Conservation (phyloP, 495 filamentous ascomycete species). For the Umbilicaria muhlenbergii region DNA sequence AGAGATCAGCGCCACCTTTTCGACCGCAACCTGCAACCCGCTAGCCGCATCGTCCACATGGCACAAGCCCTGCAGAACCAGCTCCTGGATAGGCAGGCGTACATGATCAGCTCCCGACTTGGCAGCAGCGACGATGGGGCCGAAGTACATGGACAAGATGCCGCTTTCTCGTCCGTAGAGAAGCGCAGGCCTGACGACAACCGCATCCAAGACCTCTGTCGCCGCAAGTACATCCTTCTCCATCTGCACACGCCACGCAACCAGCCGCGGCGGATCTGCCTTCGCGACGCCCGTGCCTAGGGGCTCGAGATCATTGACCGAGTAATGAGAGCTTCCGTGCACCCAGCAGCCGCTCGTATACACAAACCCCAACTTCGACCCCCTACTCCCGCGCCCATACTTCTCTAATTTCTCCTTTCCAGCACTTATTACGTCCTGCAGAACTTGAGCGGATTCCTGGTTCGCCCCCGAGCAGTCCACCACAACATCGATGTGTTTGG, state of each 20-base stretch:
- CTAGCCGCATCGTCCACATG: conserved; percentile 27
- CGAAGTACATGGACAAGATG: conserved; percentile 15
- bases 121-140: conserved; percentile 13
- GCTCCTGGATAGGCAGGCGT: conserved; percentile 12
- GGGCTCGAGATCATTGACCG: neutral
- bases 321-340: conserved; percentile 15
- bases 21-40: conserved; percentile 19
- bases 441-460: conserved; percentile 8
- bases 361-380: conserved; percentile 26
- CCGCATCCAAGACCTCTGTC: conserved; percentile 21
- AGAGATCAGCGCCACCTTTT: conserved; percentile 18
- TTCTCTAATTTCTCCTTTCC: conserved; percentile 12
- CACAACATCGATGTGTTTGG: conserved; percentile 21
- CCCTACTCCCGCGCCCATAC: conserved; percentile 1
- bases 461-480: conserved; percentile 18
- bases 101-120: conserved; percentile 5
- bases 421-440: conserved; percentile 11
- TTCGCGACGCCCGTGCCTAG: conserved; percentile 20
- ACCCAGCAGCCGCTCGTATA: conserved; percentile 28
- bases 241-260: conserved; percentile 19
- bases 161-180: conserved; percentile 21
- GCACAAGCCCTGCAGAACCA: conserved; percentile 12
- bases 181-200: conserved; percentile 20
- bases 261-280: conserved; percentile 11
- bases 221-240: conserved; percentile 21